Conservation (phyloP, 208 protist species). For the Trypanosoma avium region DNA sequence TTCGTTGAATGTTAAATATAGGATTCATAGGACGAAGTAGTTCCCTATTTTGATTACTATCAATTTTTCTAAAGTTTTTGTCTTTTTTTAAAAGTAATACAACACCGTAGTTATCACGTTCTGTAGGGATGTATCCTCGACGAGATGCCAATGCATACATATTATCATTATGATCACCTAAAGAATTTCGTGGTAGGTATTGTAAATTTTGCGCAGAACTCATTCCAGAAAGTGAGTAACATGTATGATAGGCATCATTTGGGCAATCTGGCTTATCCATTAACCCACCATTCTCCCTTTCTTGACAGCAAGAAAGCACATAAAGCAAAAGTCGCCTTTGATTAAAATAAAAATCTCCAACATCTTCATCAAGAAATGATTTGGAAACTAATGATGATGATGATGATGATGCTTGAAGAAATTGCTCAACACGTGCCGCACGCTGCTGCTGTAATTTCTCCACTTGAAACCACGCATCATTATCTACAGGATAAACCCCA, state of each 20-base stretch:
- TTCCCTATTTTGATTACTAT: conserved; percentile 25
- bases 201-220: conserved; percentile 78
- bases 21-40: conserved; percentile 60
- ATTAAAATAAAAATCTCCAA: conserved; percentile 74
- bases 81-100: conserved; percentile 30
- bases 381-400: neutral
- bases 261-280: conserved; percentile 82
- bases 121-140: conserved; percentile 46
- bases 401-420: conserved; percentile 27
- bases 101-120: conserved; percentile 36
- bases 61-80: conserved; percentile 5
- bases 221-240: conserved; percentile 85
- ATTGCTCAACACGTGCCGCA: conserved; percentile 31
- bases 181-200: conserved; percentile 27
- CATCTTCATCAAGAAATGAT: conserved; percentile 42
- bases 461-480: conserved; percentile 36
- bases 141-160: conserved; percentile 39
- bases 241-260: conserved; percentile 91
- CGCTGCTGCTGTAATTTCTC: conserved; percentile 32
- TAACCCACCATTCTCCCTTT: conserved; percentile 59
- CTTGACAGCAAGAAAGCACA: conserved; percentile 78
- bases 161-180: conserved; percentile 15
- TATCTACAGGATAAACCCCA: conserved; percentile 14
- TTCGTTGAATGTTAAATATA: conserved; percentile 74
- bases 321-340: conserved; percentile 79